Percentiles rank a stretch among this genome's conserved stretches.
phyloP scores from a whole-genome alignment of 768 basidiomycete species.

The Trichaptum fuscoviolaceum region DNA sequence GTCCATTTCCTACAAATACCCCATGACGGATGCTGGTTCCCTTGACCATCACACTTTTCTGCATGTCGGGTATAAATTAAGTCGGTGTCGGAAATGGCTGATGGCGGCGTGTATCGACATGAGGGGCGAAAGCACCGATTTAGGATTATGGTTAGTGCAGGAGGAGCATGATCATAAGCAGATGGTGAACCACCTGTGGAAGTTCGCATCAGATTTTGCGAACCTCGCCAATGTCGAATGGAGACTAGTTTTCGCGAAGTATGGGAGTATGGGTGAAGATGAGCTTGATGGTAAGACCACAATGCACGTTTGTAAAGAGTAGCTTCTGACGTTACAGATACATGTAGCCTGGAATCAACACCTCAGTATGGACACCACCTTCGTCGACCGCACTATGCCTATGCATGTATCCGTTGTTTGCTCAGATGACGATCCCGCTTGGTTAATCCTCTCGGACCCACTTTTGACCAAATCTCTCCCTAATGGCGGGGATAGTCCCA shows the following conservation, averaged over 20 bases:
- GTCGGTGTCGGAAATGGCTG: slow-evolving; percentile 70
- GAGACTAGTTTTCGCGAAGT: slow-evolving; percentile 68
- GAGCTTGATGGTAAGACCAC: slow-evolving; percentile 61
- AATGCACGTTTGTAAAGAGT: neutral
- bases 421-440: slow-evolving; percentile 53
- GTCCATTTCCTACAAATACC: slow-evolving; percentile 34
- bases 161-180: slow-evolving; percentile 43
- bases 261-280: slow-evolving; percentile 50
- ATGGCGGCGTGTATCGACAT: slow-evolving; percentile 72
- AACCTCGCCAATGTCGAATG: slow-evolving; percentile 71
- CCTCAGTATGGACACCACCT: slow-evolving; percentile 28
- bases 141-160: slow-evolving; percentile 62
- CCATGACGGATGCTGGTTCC: slow-evolving; percentile 41
- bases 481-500: slow-evolving; percentile 10
- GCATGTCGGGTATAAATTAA: slow-evolving; percentile 71
- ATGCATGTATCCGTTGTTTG: slow-evolving; percentile 39
- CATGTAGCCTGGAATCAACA: slow-evolving; percentile 61
- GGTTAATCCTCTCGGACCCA: slow-evolving; percentile 43
- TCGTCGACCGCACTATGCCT: neutral
- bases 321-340: neutral
- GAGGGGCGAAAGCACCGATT: slow-evolving; percentile 67
- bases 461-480: neutral
- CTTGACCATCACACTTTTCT: slow-evolving; percentile 56
- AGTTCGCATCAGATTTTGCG: slow-evolving; percentile 57
- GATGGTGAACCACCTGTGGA: slow-evolving; percentile 61